Evolutionary conservation across 2,329 filamentous ascomycete genomes (phyloP), one percentile per base, ranked within the genome.

Genomic region (Microcyclospora pomicola): DNA sequence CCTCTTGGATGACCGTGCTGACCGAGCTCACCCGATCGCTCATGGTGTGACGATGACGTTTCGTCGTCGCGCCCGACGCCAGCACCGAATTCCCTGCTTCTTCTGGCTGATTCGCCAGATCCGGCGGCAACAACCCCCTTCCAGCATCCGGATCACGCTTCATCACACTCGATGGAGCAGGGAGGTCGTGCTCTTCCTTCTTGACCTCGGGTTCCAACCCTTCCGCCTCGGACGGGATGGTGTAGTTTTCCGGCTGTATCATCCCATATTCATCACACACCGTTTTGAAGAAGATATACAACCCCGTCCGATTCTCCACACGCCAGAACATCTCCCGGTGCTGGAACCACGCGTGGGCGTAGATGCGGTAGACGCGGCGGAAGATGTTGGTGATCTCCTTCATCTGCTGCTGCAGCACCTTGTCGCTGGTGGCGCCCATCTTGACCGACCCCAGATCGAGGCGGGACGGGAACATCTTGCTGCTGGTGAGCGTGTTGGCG

Each of bases 281-380:
- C 0, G 82, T 91, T 69, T 95, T 96, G 71, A 96, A 98, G 54
- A 98, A 80, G 41, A 93, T 75, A 58, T 98, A 98, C 9, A 98
- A 66, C 0, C 91, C 91, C n/a, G 84, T 85, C 57, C 86, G 77
- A 9, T 75, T 75, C 63, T 98, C 91, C 1, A 96, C 80, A 31
- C 82, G 77, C 86, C 88, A 96, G 60, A 96, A 98, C 37, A 95
- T 84, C 39, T 82, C 81, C 33, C 87, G 76, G 60, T 98, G 91
- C 63, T 95, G 86, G 60, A 95, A 98, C 91, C 91, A 98, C 6
- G 91, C 91, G 58, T 98, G 91, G 34, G 91, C 91, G 57, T 96
- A 98, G 61, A 98, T 96, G 42, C 91, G 76, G 60, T 98, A 93
- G 35, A 96, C 74, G 11, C 91, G 75, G 39, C 91, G 75, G 62